Evolutionary conservation across 2,329 filamentous ascomycete species (phyloP), one percentile per base, ranked within the genome.

Genomic region (Penicillium verrucosum): DNA sequence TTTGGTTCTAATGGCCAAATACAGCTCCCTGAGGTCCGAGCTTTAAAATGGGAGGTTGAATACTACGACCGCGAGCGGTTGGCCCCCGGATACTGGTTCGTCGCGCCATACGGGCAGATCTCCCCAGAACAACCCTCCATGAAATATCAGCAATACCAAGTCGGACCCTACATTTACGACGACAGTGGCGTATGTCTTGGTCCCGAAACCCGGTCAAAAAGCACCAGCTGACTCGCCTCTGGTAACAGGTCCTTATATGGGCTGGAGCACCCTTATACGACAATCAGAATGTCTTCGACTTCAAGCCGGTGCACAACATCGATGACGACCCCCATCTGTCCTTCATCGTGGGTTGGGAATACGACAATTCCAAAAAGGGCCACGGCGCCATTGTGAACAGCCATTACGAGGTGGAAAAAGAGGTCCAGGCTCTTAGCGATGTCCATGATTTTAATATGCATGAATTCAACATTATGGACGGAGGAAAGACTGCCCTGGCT

Each of bases 81-180:
- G 29, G 70, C 70, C 9, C 77, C 78, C 1, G 79, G 79, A 12
- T 80, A 80, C 65, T 76, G 78, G 59, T 80, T 81, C 62, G 70
- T 80, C 32, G 75, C 77, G 12, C 78, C 78, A 1, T 81, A 80
- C 62, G 61, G 61, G n/a, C 50, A 58, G 42, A 66, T 69, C 41
- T 52, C 52, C 3, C 63, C 65, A 11, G 68, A 70, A 18, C 16
- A 57, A 1, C 61, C 65, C 12, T 65, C 65, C 18, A 45, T 65
- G 29, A 68, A 65, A 50, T 69, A 62, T 57, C 70, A 76, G 48
- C 76, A 78, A 53, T 67, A 75, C 57, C 77, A 80, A 62, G 73
- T 77, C 32, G 77, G 78, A 5, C 75, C 78, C 14, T 77, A 81
- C 60, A 80, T 81, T 51, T 80, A 79, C 63, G 78, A 81, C 61